These are phyloP conservation scores for Pyricularia grisea DNA, from an alignment of 2,329 filamentous ascomycete species.

Conservation along the genomic window DNA sequence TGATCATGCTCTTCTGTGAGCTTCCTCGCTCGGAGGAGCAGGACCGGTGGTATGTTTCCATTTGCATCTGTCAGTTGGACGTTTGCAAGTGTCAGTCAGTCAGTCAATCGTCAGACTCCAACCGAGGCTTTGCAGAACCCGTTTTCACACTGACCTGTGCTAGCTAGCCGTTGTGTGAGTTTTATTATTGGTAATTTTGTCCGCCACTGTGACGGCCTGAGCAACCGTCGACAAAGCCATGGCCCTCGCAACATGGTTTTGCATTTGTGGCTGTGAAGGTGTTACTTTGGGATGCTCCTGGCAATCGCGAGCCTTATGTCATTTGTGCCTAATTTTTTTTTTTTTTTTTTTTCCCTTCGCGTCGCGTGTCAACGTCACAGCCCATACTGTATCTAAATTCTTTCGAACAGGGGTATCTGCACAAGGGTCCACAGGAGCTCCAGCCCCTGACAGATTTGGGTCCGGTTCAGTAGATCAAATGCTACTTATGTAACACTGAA, in stretches of 20 bases:
- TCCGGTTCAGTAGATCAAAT: background rate
- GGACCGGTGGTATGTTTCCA: constrained; percentile 36
- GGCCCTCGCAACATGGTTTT: constrained; percentile 28
- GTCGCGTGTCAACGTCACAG: background rate
- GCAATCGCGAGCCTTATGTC: background rate
- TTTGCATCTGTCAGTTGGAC: constrained; percentile 14
- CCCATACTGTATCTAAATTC: background rate
- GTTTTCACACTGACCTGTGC: constrained; percentile 27
- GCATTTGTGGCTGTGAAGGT: background rate
- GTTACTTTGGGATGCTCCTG: background rate
- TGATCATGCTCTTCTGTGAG: constrained; percentile 48
- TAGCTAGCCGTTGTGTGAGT: constrained; percentile 17
- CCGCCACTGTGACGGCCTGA: constrained; percentile 24
- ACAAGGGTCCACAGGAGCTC: background rate
- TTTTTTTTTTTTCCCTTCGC: background rate
- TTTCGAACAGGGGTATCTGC: background rate
- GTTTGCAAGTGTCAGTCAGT: background rate
- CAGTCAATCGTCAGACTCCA: background rate
- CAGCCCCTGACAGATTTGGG: background rate
- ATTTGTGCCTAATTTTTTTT: background rate
- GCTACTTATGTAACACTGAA: too few species aligned
- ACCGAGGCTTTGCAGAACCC: background rate
- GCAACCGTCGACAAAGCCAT: constrained; percentile 44
- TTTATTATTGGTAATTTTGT: constrained; percentile 13
- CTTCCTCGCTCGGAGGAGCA: constrained; percentile 50